Percentiles rank a stretch among this genome's conserved stretches.
Conservation (phyloP, 2,329 filamentous ascomycete genomes). For the Zymoseptoria tritici region DNA sequence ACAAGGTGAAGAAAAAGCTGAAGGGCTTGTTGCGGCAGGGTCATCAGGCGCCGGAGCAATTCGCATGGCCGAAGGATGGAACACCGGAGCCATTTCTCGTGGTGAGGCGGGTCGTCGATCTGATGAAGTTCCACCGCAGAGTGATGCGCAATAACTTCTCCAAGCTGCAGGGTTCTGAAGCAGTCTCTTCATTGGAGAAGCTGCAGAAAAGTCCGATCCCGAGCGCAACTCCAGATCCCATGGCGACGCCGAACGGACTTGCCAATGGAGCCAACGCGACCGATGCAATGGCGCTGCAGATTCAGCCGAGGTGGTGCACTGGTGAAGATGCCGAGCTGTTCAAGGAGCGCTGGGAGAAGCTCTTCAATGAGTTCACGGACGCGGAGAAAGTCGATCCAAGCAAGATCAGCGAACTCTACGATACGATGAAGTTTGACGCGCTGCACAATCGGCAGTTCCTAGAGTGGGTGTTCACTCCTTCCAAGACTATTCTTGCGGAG, state of each 20-base stretch:
- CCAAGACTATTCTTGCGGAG: slow-evolving; percentile 68
- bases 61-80: slow-evolving; percentile 90
- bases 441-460: slow-evolving; percentile 93
- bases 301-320: slow-evolving; percentile 92
- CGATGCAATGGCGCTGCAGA: slow-evolving; percentile 31
- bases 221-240: slow-evolving; percentile 24
- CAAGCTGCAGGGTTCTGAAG: slow-evolving; percentile 58
- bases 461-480: slow-evolving; percentile 94
- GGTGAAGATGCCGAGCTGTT: slow-evolving; percentile 93
- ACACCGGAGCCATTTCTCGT: slow-evolving; percentile 93
- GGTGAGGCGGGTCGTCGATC: slow-evolving; percentile 79
- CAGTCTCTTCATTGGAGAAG: slow-evolving; percentile 51
- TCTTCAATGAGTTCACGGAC: slow-evolving; percentile 94
- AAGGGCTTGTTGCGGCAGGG: slow-evolving; percentile 87
- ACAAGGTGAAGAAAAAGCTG: slow-evolving; percentile 99
- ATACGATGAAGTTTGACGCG: slow-evolving; percentile 99
- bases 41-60: slow-evolving; percentile 87
- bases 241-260: background rate
- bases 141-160: slow-evolving; percentile 94
- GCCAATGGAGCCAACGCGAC: background rate
- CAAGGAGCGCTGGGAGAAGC: slow-evolving; percentile 94
- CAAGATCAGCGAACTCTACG: slow-evolving; percentile 96
- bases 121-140: slow-evolving; percentile 94
- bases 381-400: slow-evolving; percentile 96
- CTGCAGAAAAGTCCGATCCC: slow-evolving; percentile 43